Base-by-base conservation (phyloP, 2,329 filamentous ascomycete genomes). In the Laburnicola sp. region DNA sequence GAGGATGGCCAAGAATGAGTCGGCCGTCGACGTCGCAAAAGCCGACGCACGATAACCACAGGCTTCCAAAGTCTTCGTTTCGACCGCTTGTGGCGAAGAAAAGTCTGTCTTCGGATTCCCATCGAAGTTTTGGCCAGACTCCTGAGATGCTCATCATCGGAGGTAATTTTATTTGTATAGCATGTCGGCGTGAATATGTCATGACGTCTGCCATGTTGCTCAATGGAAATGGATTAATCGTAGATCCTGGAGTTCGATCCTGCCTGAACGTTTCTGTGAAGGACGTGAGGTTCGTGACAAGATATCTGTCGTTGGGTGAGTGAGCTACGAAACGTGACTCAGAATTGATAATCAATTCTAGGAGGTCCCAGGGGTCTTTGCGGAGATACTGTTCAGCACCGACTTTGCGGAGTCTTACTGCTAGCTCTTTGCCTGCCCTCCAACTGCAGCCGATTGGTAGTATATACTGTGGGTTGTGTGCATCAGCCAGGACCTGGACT, bases 31-130 rank as follows among this genome's bases (percentile, higher is more conserved):
- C n/a, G n/a, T n/a, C n/a, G n/a, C n/a, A n/a, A n/a, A n/a, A n/a
- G n/a, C n/a, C n/a, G n/a, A n/a, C n/a, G n/a, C n/a, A n/a, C n/a
- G n/a, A n/a, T n/a, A n/a, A 22, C 30, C 4, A 16, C 30, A 50
- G 30, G 8, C 31, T 37, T 31, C 35, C 16, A 37, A 34, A 46
- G 32, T 51, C 48, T 10, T 30, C 11, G 1, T 25, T 11, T 5
- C 35, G 30, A 30, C 46, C 25, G 3, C 37, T 27, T 2, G 37
- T 25, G 6, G 37, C 30, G 28, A 51, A 51, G 35, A 51, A 51
- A 5, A 51, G 16, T 21, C 42, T 26, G 26, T 51, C 48, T 41
- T n/a, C n/a, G n/a, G n/a, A n/a, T n/a, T n/a, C 42, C 42, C n/a
- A n/a, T 51, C 48, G 36, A 40, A 51, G 3, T 37, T 35, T 23